phyloP scores from a whole-genome alignment of 2,329 filamentous ascomycete species.

The Didymella lethalis region DNA sequence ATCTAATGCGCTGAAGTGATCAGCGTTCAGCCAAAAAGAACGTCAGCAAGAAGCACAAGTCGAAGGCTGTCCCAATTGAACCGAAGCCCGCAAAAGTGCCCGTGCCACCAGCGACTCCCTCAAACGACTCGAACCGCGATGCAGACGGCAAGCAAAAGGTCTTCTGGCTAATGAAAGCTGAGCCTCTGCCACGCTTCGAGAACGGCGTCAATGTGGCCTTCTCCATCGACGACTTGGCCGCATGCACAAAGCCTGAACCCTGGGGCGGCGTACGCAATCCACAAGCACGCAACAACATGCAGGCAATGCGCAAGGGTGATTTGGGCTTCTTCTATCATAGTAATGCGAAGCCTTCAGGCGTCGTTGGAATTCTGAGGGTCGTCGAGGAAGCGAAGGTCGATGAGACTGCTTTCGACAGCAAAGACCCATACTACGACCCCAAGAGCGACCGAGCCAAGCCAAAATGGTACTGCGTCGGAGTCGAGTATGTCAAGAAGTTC shows the following conservation, averaged over 20 bases:
- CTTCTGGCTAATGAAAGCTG: slow-evolving; percentile 62
- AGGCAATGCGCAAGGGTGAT: slow-evolving; percentile 89
- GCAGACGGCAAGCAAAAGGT: slow-evolving; percentile 39
- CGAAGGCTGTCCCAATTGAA: slow-evolving; percentile 7
- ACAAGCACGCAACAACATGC: slow-evolving; percentile 84
- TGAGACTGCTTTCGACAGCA: slow-evolving; percentile 74
- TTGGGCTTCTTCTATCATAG: slow-evolving; percentile 97
- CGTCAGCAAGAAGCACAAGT: slow-evolving; percentile 18
- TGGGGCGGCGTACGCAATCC: slow-evolving; percentile 76
- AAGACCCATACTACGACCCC: slow-evolving; percentile 83
- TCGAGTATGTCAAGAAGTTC: slow-evolving; percentile 87
- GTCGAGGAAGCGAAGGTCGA: slow-evolving; percentile 85
- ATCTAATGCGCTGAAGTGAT: slow-evolving; percentile 8
- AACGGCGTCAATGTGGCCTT: slow-evolving; percentile 90
- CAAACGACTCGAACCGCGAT: slow-evolving; percentile 39
- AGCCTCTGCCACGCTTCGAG: slow-evolving; percentile 86
- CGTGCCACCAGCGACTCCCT: slow-evolving; percentile 22
- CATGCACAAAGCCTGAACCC: slow-evolving; percentile 77
- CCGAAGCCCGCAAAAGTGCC: slow-evolving; percentile 20
- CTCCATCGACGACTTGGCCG: slow-evolving; percentile 87
- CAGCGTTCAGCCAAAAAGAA: slow-evolving; percentile 36
- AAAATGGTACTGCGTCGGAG: slow-evolving; percentile 89
- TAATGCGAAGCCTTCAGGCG: slow-evolving; percentile 87
- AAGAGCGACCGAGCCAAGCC: slow-evolving; percentile 73
- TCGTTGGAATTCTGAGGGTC: slow-evolving; percentile 88